phyloP scores from a whole-genome alignment of 1,284 basidiomycete genomes.

The Pyrrhoderma lamaoense region DNA sequence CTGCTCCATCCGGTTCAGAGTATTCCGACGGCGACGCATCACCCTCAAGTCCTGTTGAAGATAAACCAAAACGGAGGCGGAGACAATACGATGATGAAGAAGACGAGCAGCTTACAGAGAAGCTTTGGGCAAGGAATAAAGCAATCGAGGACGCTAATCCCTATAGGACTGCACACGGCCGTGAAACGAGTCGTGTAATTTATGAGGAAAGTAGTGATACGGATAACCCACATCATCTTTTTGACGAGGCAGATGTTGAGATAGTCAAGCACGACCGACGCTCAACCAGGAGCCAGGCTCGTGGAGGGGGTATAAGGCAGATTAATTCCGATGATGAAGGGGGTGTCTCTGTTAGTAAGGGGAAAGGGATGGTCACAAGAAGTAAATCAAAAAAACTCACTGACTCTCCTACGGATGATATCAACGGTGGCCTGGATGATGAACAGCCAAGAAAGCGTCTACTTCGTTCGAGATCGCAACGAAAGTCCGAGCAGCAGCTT shows the following conservation, averaged over 20 bases:
- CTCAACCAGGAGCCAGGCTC: constrained; percentile 4
- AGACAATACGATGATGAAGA: constrained; percentile 35
- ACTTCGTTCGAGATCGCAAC: not conserved
- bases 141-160: not conserved
- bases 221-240: constrained; percentile 7
- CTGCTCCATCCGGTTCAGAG: constrained; percentile 19
- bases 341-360: constrained; percentile 3
- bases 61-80: constrained; percentile 16
- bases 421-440: not conserved
- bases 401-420: not conserved
- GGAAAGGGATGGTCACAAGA: constrained; percentile 3
- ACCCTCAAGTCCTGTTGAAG: constrained; percentile 9
- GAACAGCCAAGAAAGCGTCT: constrained; percentile 10
- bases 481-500: constrained; percentile 17
- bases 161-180: constrained; percentile 20
- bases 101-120: constrained; percentile 38
- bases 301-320: constrained; percentile 4
- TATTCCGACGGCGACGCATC: constrained; percentile 16
- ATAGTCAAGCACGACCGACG: constrained; percentile 13
- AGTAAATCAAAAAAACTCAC: constrained; percentile 13
- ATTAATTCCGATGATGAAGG: constrained; percentile 19
- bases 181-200: constrained; percentile 6
- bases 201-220: constrained; percentile 16
- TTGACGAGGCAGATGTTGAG: constrained; percentile 25
- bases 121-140: not conserved